Base-by-base conservation (phyloP, 2,329 filamentous ascomycete species). In the Paracamarosporium sp. region DNA sequence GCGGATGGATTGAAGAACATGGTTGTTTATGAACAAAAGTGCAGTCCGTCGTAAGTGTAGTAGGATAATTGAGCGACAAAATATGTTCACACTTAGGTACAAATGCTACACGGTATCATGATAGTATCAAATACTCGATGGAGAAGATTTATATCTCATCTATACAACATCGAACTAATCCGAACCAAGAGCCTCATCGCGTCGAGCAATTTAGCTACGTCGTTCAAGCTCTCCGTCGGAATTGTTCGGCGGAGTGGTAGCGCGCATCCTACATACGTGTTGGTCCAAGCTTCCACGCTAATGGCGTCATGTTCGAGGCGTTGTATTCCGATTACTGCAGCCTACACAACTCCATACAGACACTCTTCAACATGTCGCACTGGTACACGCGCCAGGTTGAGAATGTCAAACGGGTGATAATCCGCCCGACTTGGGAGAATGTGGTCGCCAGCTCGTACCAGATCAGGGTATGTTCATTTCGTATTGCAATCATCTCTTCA, bases 291-390 rank as follows among this genome's bases (percentile, higher is more conserved):
- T 58, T 31, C 56, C 4, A 41, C 43, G 52, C 43, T 54, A 54
- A 40, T 54, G 43, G 24, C 41, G 52, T 54, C 52, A 54, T 53
- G 11, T 53, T 40, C 30, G 27, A 54, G 20, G 52, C 43, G 36
- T 33, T 12, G 3, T 31, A 50, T 55, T 27, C 28, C 46, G 36
- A 50, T 8, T 33, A 30, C 25, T 30, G 41, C 43, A 48, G 31
- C 38, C 33, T 35, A 17, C 38, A 47, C 24, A 25, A 17, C 38
- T 48, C 6, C 38, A 27, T 81, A 52, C 38, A 25, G 20, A 40
- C 33, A 12, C 67, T 65, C 63, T 50, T 62, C 59, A 65, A 64
- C 73, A 70, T 35, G 74, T 80, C 66, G 71, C 79, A 55, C 73
- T 24, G 22, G 5, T 20, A 31, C 9, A 30, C 22, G 20, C 78